Evolutionary conservation across 1,139 yeast species (phyloP).

Genomic region (Saccharomyces hybrid): DNA sequence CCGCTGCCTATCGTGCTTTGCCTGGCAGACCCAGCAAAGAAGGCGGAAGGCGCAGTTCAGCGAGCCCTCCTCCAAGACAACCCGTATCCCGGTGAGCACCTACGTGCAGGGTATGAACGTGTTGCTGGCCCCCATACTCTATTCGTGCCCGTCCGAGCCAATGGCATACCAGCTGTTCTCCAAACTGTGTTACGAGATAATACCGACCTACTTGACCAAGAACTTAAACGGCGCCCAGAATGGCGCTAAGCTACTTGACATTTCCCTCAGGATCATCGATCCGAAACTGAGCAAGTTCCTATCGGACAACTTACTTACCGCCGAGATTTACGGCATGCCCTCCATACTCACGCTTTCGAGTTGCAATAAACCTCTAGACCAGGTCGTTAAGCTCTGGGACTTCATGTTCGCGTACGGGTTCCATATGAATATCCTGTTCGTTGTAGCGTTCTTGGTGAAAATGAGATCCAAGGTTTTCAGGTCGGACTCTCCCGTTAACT

Average conservation of each 20-base stretch:
- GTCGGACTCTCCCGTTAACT: slow-evolving; percentile 59
- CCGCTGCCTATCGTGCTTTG: slow-evolving; percentile 66
- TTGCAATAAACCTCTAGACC: slow-evolving; percentile 77
- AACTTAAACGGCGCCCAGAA: slow-evolving; percentile 78
- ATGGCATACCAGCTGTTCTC: slow-evolving; percentile 68
- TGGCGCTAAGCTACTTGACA: slow-evolving; percentile 62
- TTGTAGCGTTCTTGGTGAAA: slow-evolving; percentile 74
- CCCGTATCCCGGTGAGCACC: slow-evolving; percentile 28
- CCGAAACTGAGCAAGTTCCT: slow-evolving; percentile 59
- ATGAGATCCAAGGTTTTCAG: slow-evolving; percentile 55
- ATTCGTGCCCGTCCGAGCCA: slow-evolving; percentile 71
- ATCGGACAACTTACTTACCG: slow-evolving; percentile 42
- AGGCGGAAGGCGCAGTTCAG: background rate
- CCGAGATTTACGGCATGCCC: slow-evolving; percentile 86
- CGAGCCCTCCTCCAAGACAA: background rate
- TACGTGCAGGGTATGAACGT: slow-evolving; percentile 94
- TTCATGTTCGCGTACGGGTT: slow-evolving; percentile 85
- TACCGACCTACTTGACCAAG: slow-evolving; percentile 75
- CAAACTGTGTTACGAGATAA: slow-evolving; percentile 36
- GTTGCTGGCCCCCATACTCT: slow-evolving; percentile 75
- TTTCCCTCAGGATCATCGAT: slow-evolving; percentile 64
- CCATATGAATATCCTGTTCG: slow-evolving; percentile 76
- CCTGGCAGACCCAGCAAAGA: slow-evolving; percentile 38
- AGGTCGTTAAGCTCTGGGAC: slow-evolving; percentile 81
- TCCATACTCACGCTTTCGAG: slow-evolving; percentile 81